These are phyloP conservation scores for Sungouiella thailandica DNA, from an alignment of 805 yeast genomes.

Conservation along the genomic window DNA sequence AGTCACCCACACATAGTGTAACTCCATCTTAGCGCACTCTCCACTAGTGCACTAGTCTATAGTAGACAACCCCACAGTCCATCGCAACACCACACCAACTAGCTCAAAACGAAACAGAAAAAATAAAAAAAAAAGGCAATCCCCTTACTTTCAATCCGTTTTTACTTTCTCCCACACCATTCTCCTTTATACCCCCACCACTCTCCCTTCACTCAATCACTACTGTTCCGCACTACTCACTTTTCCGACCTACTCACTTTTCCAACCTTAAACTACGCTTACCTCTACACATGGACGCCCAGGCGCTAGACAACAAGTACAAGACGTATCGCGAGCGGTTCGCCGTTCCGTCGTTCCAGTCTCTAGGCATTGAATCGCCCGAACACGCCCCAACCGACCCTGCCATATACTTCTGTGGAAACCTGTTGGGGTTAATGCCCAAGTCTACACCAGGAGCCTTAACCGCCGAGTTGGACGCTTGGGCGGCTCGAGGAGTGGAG, in stretches of 20 bases:
- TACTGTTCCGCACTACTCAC: not conserved
- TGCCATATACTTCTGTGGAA: constrained; percentile 77
- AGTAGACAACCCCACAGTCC: too few relatives aligned
- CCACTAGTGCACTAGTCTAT: too few relatives aligned
- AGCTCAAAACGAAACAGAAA: too few relatives aligned
- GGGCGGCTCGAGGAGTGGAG: constrained; percentile 79
- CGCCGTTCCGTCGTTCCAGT: constrained; percentile 59
- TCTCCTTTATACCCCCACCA: too few relatives aligned
- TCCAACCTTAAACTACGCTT: constrained; percentile 1
- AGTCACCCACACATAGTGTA: too few relatives aligned
- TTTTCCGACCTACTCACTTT: not conserved
- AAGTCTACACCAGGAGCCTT: constrained; percentile 51
- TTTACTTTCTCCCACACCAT: too few relatives aligned
- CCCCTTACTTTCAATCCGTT: too few relatives aligned
- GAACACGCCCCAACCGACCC: constrained; percentile 13
- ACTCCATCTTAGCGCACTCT: too few relatives aligned
- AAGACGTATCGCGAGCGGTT: constrained; percentile 44
- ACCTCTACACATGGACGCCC: constrained; percentile 11
- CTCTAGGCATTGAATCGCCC: constrained; percentile 44
- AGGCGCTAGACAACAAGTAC: constrained; percentile 36
- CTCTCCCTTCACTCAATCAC: not conserved
- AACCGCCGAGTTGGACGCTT: constrained; percentile 67
- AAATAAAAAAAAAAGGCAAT: too few relatives aligned
- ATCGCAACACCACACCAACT: too few relatives aligned
- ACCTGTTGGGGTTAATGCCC: constrained; percentile 93